Base-by-base conservation (phyloP, 176 grass and related monocot species). In the Hordeum marinum region DNA sequence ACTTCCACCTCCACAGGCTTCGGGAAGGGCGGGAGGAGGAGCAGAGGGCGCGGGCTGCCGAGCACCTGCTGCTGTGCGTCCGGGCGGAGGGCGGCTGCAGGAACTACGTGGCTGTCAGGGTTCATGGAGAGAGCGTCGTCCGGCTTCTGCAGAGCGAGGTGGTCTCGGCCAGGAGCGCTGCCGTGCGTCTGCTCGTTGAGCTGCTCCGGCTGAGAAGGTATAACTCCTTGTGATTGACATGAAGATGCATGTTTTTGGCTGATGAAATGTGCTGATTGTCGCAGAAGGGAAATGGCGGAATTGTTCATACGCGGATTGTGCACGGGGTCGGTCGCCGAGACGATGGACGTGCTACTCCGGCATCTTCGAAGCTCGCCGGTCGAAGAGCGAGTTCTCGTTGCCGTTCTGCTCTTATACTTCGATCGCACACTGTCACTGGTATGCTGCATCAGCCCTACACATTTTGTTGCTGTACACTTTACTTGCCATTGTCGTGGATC, bases 61-160 rank as follows among this genome's bases (percentile, higher is more conserved):
- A 82, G 55, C 80, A 68, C 43, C 55, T 94, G 79, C 39, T 90
- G 48, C 32, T 78, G 72, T 94, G 93, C 35, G 73, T 94, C 82
- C 36, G 62, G 42, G 87, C 90, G 26, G 85, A 92, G 58, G 90
- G 90, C 36, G 72, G 85, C 41, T 90, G 85, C 87, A 62, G 93
- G 75, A 90, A 73, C 10, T 94, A 90, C 75, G 77, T 92, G 70
- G 87, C 87, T 11, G 42, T 83, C 0, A 88, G 75, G 68, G 13
- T 92, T 41, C 54, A 80, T 35, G 70, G 79, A 6, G 48, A 74
- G 3, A 83, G 75, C 72, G 25, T 90, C 17, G 54, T 80, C 2
- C 85, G 52, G 57, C 93, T 92, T 46, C 75, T 92, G 3, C 85
- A 40, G 8, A 84, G 82, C 21, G 62, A 88, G 66, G 66, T 66